Percentiles rank a stretch among this genome's conserved stretches.
Conservation (phyloP, 2,329 filamentous ascomycete genomes). For the Arthrobotrys megalospora region DNA sequence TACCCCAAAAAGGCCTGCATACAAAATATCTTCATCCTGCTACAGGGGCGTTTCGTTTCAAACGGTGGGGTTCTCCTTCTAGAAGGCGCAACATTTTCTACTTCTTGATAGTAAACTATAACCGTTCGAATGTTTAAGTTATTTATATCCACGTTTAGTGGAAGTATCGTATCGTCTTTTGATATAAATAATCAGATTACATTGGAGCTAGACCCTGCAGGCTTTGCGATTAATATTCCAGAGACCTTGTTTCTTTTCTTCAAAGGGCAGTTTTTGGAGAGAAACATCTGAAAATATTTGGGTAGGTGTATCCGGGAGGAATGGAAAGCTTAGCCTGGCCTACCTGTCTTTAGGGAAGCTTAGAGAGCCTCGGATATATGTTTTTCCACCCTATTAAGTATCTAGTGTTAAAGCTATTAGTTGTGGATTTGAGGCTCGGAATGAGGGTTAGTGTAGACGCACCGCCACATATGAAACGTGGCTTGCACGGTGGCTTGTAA, state of each 20-base stretch:
- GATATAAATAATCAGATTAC: conserved; percentile 15
- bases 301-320: not conserved
- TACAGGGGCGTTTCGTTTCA: conserved; percentile 27
- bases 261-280: not conserved
- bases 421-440: not conserved
- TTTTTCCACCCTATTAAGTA: no score
- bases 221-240: not conserved
- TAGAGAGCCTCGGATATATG: not conserved
- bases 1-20: not conserved
- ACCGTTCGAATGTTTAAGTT: not conserved
- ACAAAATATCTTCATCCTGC: conserved; percentile 12
- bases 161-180: conserved; percentile 2
- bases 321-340: not conserved
- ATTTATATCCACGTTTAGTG: not conserved
- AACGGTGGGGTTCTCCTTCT: not conserved
- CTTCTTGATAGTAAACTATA: not conserved
- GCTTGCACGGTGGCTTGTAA: conserved; percentile 6
- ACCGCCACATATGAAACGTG: conserved; percentile 14
- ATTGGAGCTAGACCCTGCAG: not conserved
- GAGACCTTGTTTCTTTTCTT: no score
- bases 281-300: not conserved
- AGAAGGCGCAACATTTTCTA: not conserved
- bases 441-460: not conserved
- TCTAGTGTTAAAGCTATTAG: no score
- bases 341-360: not conserved